A percentile compares a stretch with the other conserved stretches of the same genome.
Evolutionary conservation across 768 basidiomycete genomes (phyloP).

Genomic region (Pleurotus tuoliensis): DNA sequence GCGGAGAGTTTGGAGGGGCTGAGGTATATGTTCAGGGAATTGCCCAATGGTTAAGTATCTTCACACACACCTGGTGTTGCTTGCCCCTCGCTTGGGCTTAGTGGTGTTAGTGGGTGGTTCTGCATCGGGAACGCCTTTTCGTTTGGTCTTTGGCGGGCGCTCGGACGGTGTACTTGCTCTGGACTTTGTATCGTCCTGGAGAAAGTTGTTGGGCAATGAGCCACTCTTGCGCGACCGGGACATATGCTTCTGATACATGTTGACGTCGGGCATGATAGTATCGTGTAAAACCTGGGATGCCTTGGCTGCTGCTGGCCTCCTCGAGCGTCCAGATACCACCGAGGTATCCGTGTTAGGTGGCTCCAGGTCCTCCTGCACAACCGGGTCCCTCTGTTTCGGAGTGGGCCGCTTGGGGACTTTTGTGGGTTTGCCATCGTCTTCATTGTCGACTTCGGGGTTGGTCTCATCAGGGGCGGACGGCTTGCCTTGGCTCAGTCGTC

Average conservation of each 20-base stretch:
- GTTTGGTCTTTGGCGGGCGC: slow-evolving; percentile 9
- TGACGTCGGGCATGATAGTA: slow-evolving; percentile 75
- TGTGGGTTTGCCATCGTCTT: too few species aligned
- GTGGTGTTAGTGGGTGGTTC: too few species aligned
- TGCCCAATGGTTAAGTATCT: too few species aligned
- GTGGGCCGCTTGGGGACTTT: background rate
- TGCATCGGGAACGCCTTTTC: slow-evolving; percentile 8
- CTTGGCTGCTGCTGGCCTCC: slow-evolving; percentile 39
- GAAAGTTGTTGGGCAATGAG: slow-evolving; percentile 22
- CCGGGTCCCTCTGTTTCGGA: background rate
- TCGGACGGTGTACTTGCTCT: slow-evolving; percentile 11
- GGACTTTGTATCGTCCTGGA: slow-evolving; percentile 16
- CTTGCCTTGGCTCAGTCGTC: too few species aligned
- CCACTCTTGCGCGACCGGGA: slow-evolving; percentile 26
- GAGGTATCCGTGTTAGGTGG: background rate
- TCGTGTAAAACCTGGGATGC: slow-evolving; percentile 53
- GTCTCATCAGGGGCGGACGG: too few species aligned
- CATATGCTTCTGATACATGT: slow-evolving; percentile 66
- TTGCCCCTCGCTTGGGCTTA: background rate
- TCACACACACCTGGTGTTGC: background rate
- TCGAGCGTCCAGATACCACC: slow-evolving; percentile 14
- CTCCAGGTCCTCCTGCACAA: slow-evolving; percentile 1
- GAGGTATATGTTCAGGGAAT: too few species aligned
- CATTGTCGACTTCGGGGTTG: too few species aligned
- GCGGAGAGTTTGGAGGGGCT: background rate